These are phyloP conservation scores for Discostella pseudostelligera DNA, from an alignment of 108 stramenopile species.

Conservation along the genomic window DNA sequence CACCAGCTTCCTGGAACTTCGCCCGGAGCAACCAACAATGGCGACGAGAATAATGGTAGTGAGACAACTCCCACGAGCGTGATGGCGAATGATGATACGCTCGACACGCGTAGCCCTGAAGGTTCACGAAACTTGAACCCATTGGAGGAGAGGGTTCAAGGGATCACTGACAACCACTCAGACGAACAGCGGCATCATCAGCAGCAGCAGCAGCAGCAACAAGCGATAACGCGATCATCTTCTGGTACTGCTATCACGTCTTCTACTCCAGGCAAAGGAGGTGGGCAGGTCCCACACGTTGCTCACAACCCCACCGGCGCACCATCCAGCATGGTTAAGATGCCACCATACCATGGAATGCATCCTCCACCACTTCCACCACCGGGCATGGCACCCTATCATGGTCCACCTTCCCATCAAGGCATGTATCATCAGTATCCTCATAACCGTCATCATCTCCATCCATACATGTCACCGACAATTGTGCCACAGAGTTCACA, in stretches of 20 bases:
- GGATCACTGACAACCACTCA: background rate
- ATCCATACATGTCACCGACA: background rate
- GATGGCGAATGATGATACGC: slow-evolving; percentile 7
- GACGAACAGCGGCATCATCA: too few relatives aligned
- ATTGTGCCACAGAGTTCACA: too few relatives aligned
- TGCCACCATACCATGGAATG: background rate
- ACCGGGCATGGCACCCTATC: slow-evolving; percentile 19
- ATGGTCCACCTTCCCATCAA: background rate
- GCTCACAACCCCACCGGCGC: too few relatives aligned
- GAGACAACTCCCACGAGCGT: slow-evolving; percentile 3
- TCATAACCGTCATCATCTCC: background rate
- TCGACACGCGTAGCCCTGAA: slow-evolving; percentile 42
- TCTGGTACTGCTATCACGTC: background rate
- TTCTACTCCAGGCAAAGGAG: background rate
- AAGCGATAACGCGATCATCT: background rate
- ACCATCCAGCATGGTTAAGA: too few relatives aligned
- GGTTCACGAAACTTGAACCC: slow-evolving; percentile 36
- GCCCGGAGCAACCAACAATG: background rate
- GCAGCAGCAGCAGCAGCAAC: background rate
- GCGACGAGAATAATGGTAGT: background rate
- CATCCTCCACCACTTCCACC: slow-evolving; percentile 11
- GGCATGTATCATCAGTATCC: slow-evolving; percentile 9
- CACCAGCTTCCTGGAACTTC: background rate
- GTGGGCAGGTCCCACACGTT: too few relatives aligned
- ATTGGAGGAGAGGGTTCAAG: slow-evolving; percentile 30